These are phyloP conservation scores for Termitomyces sp. DNA, from an alignment of 768 basidiomycete genomes.

Conservation along the genomic window DNA sequence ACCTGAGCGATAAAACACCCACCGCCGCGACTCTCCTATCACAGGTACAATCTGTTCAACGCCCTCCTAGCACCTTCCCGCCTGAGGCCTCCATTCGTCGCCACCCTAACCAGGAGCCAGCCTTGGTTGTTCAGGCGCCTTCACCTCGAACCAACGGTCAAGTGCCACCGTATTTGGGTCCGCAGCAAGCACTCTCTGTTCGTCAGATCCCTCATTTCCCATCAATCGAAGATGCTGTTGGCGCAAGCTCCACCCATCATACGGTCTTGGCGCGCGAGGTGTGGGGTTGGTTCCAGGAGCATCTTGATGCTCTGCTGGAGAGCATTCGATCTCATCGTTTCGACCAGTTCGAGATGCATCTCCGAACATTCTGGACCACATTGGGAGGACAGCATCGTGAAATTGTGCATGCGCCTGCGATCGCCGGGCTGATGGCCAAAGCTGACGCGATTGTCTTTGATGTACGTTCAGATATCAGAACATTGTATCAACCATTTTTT, in stretches of 20 bases:
- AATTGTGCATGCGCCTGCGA: slow-evolving; percentile 84
- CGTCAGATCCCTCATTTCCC: slow-evolving; percentile 80
- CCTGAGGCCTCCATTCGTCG: slow-evolving; percentile 76
- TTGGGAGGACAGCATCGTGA: slow-evolving; percentile 76
- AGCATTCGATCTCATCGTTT: slow-evolving; percentile 75
- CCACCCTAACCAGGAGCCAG: slow-evolving; percentile 58
- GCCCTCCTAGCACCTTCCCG: slow-evolving; percentile 58
- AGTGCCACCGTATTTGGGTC: slow-evolving; percentile 40
- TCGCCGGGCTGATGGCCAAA: slow-evolving; percentile 85
- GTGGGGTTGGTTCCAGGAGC: slow-evolving; percentile 91
- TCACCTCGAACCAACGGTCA: slow-evolving; percentile 50
- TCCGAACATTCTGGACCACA: slow-evolving; percentile 82
- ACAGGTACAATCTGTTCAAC: slow-evolving; percentile 68
- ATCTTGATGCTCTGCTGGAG: slow-evolving; percentile 79
- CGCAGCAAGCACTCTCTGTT: slow-evolving; percentile 59
- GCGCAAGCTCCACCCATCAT: slow-evolving; percentile 68
- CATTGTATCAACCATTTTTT: slow-evolving; percentile 5
- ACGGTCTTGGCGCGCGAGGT: slow-evolving; percentile 83
- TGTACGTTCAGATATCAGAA: slow-evolving; percentile 45
- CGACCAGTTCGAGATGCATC: slow-evolving; percentile 86
- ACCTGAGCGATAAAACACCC: slow-evolving; percentile 82
- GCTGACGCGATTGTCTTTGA: slow-evolving; percentile 90
- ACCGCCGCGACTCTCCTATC: slow-evolving; percentile 75
- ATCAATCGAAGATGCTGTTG: slow-evolving; percentile 81
- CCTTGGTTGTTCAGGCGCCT: slow-evolving; percentile 51